Evolutionary conservation across 768 basidiomycete genomes (phyloP).

Genomic region (Epithele typhae): DNA sequence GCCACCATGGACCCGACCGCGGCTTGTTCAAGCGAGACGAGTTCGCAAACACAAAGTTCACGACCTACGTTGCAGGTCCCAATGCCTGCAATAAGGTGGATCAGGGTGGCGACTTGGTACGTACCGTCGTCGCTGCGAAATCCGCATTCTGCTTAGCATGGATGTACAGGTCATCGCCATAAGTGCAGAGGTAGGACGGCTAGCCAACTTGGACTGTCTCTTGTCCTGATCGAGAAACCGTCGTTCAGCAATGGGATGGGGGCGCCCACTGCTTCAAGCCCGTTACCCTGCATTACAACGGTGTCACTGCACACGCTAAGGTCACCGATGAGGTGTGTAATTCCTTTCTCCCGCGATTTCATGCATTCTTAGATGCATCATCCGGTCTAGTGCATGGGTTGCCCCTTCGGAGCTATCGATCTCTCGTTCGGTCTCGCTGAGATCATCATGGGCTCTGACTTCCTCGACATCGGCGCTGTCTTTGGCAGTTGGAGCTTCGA

Average conservation of each 20-base stretch:
- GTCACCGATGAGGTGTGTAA: conserved; percentile 54
- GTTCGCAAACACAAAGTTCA: conserved; percentile 8
- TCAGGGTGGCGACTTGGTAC: conserved; percentile 7
- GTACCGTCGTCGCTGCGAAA: neutral
- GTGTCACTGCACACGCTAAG: conserved; percentile 50
- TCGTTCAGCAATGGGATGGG: conserved; percentile 43
- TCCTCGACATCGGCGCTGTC: conserved; percentile 50
- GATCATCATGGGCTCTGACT: conserved; percentile 42
- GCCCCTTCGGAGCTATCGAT: conserved; percentile 62
- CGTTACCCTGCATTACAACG: conserved; percentile 58
- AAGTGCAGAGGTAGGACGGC: conserved; percentile 21
- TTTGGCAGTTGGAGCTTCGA: conserved; percentile 56
- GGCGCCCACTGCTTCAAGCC: conserved; percentile 50
- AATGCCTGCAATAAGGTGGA: conserved; percentile 12
- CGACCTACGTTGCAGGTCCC: conserved; percentile 2
- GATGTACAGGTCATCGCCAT: conserved; percentile 47
- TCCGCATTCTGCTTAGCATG: no score
- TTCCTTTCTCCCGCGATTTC: neutral
- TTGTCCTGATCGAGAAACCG: neutral
- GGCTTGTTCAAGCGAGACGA: neutral
- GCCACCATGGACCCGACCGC: neutral
- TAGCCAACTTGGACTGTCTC: no score
- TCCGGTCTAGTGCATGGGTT: conserved; percentile 53
- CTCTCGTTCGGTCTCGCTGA: conserved; percentile 61
- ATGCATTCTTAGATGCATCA: neutral